phyloP scores from a whole-genome alignment of 108 stramenopile genomes.

The Parmales sp. region DNA sequence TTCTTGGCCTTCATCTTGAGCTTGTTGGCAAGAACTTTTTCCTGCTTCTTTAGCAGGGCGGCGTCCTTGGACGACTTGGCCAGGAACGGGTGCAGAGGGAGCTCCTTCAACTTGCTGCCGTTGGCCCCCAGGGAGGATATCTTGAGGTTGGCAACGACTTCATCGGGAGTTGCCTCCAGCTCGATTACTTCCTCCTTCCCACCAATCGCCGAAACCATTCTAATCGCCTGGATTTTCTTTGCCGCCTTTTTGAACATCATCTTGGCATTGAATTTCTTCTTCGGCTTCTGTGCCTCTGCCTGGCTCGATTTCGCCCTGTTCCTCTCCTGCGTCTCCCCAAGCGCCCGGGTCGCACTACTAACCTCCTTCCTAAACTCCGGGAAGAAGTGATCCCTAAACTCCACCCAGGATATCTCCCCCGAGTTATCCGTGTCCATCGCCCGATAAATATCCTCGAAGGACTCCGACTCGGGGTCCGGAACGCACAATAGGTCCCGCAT shows the following conservation, averaged over 20 bases:
- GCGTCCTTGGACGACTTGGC: too few relatives aligned
- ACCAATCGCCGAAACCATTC: background rate
- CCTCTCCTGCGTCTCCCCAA: too few relatives aligned
- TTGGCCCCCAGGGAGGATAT: background rate
- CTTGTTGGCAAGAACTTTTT: background rate
- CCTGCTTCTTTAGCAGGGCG: background rate
- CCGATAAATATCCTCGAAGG: slow-evolving; percentile 1
- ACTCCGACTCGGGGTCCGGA: background rate
- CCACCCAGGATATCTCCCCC: background rate
- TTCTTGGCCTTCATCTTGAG: background rate
- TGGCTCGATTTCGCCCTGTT: background rate
- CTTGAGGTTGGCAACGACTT: background rate
- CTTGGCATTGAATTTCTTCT: slow-evolving; percentile 3
- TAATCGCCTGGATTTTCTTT: background rate
- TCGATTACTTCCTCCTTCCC: background rate
- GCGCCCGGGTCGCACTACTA: too few relatives aligned
- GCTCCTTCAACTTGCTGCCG: background rate
- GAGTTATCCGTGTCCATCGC: background rate
- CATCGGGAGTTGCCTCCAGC: background rate
- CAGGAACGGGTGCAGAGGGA: background rate
- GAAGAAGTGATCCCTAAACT: background rate
- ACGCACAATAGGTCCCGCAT: background rate
- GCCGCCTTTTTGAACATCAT: background rate
- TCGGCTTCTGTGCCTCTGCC: too few relatives aligned
- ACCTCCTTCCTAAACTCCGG: too few relatives aligned